phyloP scores from a whole-genome alignment of 208 protist genomes.

The Leishmania major region DNA sequence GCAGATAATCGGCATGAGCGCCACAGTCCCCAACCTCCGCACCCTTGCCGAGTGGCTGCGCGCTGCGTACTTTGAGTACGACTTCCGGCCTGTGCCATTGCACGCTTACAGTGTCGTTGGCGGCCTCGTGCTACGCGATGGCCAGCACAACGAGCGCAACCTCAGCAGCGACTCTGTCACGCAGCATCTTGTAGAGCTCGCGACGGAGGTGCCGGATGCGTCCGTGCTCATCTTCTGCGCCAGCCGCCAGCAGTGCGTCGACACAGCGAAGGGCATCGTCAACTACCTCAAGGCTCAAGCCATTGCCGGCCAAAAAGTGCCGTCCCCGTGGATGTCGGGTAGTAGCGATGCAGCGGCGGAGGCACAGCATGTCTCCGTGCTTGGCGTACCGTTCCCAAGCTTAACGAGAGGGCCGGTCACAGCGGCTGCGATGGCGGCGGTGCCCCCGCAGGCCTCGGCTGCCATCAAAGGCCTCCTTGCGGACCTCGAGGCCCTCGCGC shows the following conservation, averaged over 20 bases:
- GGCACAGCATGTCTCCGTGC: neutral
- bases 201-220: slow-evolving; percentile 59
- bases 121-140: slow-evolving; percentile 57
- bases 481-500: slow-evolving; percentile 45
- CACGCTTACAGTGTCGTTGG: slow-evolving; percentile 69
- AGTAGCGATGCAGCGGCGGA: neutral
- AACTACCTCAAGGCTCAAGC: slow-evolving; percentile 29
- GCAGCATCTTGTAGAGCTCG: slow-evolving; percentile 61
- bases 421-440: slow-evolving; percentile 15
- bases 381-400: slow-evolving; percentile 8
- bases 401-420: neutral
- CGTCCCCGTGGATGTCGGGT: neutral
- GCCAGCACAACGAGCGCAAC: slow-evolving; percentile 46
- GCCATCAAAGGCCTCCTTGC: slow-evolving; percentile 36
- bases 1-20: slow-evolving; percentile 94
- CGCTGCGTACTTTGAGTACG: slow-evolving; percentile 68
- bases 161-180: slow-evolving; percentile 33
- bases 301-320: slow-evolving; percentile 22
- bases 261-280: slow-evolving; percentile 70
- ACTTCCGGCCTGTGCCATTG: slow-evolving; percentile 84
- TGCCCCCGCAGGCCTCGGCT: slow-evolving; percentile 23
- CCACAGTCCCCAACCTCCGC: slow-evolving; percentile 91
- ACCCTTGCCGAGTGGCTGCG: slow-evolving; percentile 82
- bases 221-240: slow-evolving; percentile 89
- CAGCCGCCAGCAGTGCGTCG: slow-evolving; percentile 74